phyloP scores from a whole-genome alignment of 179 eudicot genomes.

The Silene noctiflora region DNA sequence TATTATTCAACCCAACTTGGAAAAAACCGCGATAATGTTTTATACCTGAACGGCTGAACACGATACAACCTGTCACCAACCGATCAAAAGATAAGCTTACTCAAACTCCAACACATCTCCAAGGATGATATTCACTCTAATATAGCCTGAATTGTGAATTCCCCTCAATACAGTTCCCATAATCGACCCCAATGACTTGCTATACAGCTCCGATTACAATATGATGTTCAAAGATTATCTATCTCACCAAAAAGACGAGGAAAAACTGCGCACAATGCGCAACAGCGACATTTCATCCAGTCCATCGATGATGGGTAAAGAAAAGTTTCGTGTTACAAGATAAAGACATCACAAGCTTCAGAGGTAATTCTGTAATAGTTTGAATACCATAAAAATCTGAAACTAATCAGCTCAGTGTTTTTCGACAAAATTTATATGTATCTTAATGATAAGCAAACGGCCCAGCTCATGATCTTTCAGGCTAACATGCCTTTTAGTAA shows the following conservation, averaged over 20 bases:
- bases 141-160: too few species aligned
- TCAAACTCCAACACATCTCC: too few species aligned
- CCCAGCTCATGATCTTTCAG: background rate
- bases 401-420: background rate
- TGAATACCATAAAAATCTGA: background rate
- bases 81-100: too few species aligned
- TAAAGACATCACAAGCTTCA: background rate
- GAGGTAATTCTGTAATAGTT: background rate
- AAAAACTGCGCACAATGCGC: too few species aligned
- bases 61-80: background rate
- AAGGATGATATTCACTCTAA: too few species aligned
- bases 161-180: too few species aligned
- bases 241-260: too few species aligned
- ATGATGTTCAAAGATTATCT: too few species aligned
- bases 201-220: too few species aligned
- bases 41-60: background rate
- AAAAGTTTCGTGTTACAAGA: background rate
- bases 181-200: too few species aligned
- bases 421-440: background rate
- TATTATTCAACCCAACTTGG: too few species aligned
- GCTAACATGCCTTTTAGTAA: background rate
- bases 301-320: background rate
- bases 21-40: background rate
- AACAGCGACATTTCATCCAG: background rate
- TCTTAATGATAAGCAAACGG: background rate